A percentile compares a stretch with the other conserved stretches of the same genome.
These are phyloP conservation scores for Serendipita vermifera DNA, from an alignment of 768 basidiomycete species.

Conservation along the genomic window DNA sequence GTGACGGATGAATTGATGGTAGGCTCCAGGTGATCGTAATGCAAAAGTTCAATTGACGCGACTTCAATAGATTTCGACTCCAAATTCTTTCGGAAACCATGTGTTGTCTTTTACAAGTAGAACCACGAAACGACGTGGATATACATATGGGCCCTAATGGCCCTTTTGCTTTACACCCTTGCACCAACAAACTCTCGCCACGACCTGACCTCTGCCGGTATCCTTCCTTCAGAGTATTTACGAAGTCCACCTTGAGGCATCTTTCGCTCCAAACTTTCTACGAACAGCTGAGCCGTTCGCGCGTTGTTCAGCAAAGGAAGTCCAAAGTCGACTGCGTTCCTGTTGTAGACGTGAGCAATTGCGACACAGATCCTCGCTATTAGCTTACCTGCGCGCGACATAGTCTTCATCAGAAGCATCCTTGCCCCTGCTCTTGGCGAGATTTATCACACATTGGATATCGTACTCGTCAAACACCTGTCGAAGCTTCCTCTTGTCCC, in stretches of 20 bases:
- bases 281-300: conserved; percentile 77
- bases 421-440: conserved; percentile 64
- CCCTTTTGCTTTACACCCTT: conserved; percentile 45
- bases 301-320: conserved; percentile 84
- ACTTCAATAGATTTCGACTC: too few relatives aligned
- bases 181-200: conserved; percentile 83
- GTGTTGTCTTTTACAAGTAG: too few relatives aligned
- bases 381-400: conserved; percentile 70
- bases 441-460: conserved; percentile 88
- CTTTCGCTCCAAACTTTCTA: conserved; percentile 75
- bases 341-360: conserved; percentile 20
- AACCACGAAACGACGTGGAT: not conserved
- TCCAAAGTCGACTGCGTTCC: conserved; percentile 95
- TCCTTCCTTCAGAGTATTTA: conserved; percentile 71
- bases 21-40: too few relatives aligned
- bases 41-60: too few relatives aligned
- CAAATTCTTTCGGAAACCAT: too few relatives aligned
- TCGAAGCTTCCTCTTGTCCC: conserved; percentile 89
- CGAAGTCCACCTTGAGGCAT: conserved; percentile 66
- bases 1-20: too few relatives aligned
- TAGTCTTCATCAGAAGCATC: conserved; percentile 87
- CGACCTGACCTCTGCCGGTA: conserved; percentile 82
- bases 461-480: conserved; percentile 91
- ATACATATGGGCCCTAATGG: not conserved
- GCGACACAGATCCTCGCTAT: conserved; percentile 1